A percentile compares a stretch with the other conserved stretches of the same genome.
phyloP scores from a whole-genome alignment of 2,329 filamentous ascomycete species.

The Aspergillus amoenus region DNA sequence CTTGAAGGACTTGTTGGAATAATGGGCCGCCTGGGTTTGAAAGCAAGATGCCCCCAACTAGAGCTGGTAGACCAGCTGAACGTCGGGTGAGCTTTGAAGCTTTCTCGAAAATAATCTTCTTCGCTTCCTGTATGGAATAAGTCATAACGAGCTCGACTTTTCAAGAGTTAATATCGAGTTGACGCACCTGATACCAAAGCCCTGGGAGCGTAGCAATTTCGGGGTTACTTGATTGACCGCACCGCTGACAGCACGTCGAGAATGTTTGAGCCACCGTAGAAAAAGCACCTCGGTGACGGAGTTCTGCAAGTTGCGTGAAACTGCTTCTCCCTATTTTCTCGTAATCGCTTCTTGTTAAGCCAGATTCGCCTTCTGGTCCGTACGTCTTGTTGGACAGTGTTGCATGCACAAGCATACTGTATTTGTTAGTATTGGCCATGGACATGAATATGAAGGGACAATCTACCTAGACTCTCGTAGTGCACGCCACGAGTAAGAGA shows the following conservation, averaged over 20 bases:
- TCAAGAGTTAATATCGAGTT: neutral
- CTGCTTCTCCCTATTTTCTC: conserved; percentile 68
- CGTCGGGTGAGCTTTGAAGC: conserved; percentile 78
- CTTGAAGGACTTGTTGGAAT: conserved; percentile 42
- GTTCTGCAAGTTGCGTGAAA: conserved; percentile 76
- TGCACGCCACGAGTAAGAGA: conserved; percentile 93
- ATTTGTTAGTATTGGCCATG: conserved; percentile 21
- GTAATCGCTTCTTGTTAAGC: conserved; percentile 59
- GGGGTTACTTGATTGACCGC: conserved; percentile 52
- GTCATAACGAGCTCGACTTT: neutral
- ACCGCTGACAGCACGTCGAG: conserved; percentile 71
- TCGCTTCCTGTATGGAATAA: conserved; percentile 43
- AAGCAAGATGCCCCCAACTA: conserved; percentile 75
- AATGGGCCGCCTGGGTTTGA: conserved; percentile 56
- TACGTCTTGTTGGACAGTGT: conserved; percentile 58
- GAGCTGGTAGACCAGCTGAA: conserved; percentile 85
- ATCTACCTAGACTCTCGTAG: conserved; percentile 86
- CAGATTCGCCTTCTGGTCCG: conserved; percentile 41
- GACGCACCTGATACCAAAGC: conserved; percentile 67
- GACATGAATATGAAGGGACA: neutral
- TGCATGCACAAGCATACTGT: conserved; percentile 68
- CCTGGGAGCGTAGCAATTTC: conserved; percentile 53
- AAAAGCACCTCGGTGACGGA: conserved; percentile 90
- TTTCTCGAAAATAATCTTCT: conserved; percentile 71
- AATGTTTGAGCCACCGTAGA: conserved; percentile 91